Percentiles rank a stretch among this genome's conserved stretches.
Evolutionary conservation across 78 protist species (phyloP).

Genomic region (Dictyostelium capitatum): DNA sequence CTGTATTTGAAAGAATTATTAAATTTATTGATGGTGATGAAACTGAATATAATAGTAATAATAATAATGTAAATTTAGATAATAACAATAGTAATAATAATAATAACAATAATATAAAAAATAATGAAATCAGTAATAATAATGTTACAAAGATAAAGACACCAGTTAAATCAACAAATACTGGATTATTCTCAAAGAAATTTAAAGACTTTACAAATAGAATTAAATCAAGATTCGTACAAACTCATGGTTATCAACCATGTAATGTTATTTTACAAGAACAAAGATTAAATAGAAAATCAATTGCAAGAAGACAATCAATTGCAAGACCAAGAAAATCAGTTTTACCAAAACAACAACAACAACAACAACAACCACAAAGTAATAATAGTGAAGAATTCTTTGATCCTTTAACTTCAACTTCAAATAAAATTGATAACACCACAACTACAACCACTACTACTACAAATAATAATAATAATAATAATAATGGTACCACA

Average conservation of each 20-base stretch:
- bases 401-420: background rate
- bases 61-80: background rate
- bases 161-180: background rate
- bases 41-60: background rate
- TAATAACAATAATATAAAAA: background rate
- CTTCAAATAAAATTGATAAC: background rate
- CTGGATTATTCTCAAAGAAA: constrained; percentile 31
- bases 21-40: constrained; percentile 21
- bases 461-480: background rate
- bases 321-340: constrained; percentile 35
- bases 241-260: constrained; percentile 54
- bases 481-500: background rate
- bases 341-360: constrained; percentile 18
- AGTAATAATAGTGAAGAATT: background rate
- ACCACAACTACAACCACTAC: background rate
- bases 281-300: constrained; percentile 10
- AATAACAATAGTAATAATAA: background rate
- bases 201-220: constrained; percentile 40
- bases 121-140: background rate
- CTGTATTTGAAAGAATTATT: constrained; percentile 41
- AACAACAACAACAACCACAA: no score
- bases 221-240: constrained; percentile 14
- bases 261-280: constrained; percentile 62
- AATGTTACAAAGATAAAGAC: background rate
- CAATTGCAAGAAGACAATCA: constrained; percentile 46